Evolutionary conservation across 306 rosid genomes (phyloP), one percentile per base, ranked within the genome.

Genomic region (Gastrolobium bilobum): DNA sequence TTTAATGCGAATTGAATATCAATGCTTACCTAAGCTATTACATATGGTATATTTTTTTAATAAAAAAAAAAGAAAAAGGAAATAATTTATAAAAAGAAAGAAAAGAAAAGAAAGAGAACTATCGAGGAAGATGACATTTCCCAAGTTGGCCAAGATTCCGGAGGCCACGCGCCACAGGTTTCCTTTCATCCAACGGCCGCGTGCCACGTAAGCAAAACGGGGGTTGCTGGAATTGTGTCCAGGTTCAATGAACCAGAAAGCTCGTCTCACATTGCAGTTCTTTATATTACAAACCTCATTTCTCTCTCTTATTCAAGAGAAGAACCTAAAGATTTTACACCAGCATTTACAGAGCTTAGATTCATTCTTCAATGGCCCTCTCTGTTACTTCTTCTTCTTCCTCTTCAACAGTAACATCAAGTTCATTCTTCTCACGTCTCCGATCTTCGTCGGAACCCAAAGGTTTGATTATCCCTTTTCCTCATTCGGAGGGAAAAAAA

Each of bases 381-480:
- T 75, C 94, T 73, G 84, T 88, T 79, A 44, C 90, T 79, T 79
- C 93, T 10, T 82, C 93, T 43, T 83, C 97, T 37, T 63, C 86
- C 9, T 73, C 93, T 44, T 76, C 94, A n/a, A 4, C 93, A 1
- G 57, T 85, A 2, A 58, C 89, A 7, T 88, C 93, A 3, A 83
- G 48, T 33, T 84, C 89, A 34, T 20, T 71, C 54, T 82, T 89
- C 50, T 74, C 91, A 1, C 88, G 75, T 11, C 76, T 86, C 0
- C 78, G 65, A 68, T 67, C 88, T 75, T 86, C 89, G 0, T 84
- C 90, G 1, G 97, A 91, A 0, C 61, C 75, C 3, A 90, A 82
- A 84, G 96, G 99, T 20, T 20, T 91, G 52, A 4, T 5, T 6
- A 37, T 13, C 40, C 2, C 11, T 8, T 33, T 43, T 66, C 10